These are phyloP conservation scores for Cadophora sp. DNA, from an alignment of 2,329 filamentous ascomycete genomes.

Conservation along the genomic window DNA sequence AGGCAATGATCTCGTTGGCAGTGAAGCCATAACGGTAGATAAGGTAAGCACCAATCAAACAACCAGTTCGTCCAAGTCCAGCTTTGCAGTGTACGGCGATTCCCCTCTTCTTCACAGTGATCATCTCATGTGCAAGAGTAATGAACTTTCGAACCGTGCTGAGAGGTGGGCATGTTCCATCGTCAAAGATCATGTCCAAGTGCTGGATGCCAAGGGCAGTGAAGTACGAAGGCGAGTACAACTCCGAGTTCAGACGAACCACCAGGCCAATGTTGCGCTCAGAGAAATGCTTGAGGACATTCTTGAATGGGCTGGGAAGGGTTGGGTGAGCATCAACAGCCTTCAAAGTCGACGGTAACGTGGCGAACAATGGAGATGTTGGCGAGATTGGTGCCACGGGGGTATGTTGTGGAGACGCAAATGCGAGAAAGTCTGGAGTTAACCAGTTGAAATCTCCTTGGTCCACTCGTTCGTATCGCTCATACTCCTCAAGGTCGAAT, in stretches of 20 bases:
- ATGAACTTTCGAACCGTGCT: constrained; percentile 94
- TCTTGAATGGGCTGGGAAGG: constrained; percentile 90
- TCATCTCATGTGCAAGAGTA: constrained; percentile 91
- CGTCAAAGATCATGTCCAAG: constrained; percentile 99
- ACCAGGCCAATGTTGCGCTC: constrained; percentile 90
- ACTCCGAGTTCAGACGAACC: constrained; percentile 91
- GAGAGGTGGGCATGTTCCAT: constrained; percentile 92
- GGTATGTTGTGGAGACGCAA: constrained; percentile 89
- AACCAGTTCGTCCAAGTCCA: constrained; percentile 92
- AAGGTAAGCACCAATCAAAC: constrained; percentile 94
- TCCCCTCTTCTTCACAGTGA: constrained; percentile 86
- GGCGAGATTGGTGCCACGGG: constrained; percentile 76
- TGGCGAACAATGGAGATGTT: constrained; percentile 74
- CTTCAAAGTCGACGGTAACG: constrained; percentile 77
- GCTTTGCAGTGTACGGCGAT: constrained; percentile 99
- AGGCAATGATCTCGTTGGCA: constrained; percentile 95
- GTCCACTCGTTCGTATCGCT: constrained; percentile 93
- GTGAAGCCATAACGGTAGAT: constrained; percentile 98
- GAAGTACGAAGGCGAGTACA: constrained; percentile 98
- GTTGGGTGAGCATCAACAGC: constrained; percentile 74
- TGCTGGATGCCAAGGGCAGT: constrained; percentile 94
- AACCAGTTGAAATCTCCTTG: constrained; percentile 99
- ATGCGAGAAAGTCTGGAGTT: constrained; percentile 92
- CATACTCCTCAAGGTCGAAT: constrained; percentile 97
- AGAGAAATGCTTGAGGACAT: constrained; percentile 88